These are phyloP conservation scores for Ogataea populi-albae DNA, from an alignment of 805 yeast genomes.

Conservation along the genomic window DNA sequence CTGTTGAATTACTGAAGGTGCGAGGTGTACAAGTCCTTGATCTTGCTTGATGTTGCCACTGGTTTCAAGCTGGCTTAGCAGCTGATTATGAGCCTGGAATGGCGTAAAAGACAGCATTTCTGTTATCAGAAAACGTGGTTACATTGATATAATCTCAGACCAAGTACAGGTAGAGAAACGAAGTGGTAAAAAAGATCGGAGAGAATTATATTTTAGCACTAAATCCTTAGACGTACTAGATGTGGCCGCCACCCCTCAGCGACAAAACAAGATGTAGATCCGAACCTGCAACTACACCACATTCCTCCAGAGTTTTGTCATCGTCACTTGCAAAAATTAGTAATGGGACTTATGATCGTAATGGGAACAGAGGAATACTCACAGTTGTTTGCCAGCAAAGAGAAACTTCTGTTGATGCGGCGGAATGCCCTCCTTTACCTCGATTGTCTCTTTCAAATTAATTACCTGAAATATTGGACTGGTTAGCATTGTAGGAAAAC, in stretches of 20 bases:
- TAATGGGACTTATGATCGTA: constrained; percentile 1
- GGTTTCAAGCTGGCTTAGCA: constrained; percentile 1
- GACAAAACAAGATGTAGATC: constrained; percentile 89
- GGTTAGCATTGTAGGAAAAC: too few relatives aligned
- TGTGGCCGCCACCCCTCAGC: constrained; percentile 72
- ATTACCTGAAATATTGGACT: constrained; percentile 35
- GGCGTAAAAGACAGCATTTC: too few relatives aligned
- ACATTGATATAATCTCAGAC: too few relatives aligned
- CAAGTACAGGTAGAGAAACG: too few relatives aligned
- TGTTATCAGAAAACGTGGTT: too few relatives aligned
- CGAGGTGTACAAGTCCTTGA: constrained; percentile 1
- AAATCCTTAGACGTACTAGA: too few relatives aligned
- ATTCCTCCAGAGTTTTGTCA: constrained; percentile 64
- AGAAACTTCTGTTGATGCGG: constrained; percentile 93
- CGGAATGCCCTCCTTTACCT: constrained; percentile 96
- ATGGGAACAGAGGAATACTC: constrained; percentile 32
- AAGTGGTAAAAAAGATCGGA: too few relatives aligned
- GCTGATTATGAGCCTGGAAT: too few relatives aligned
- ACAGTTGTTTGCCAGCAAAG: constrained; percentile 87
- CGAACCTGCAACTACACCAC: constrained; percentile 81
- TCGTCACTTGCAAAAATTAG: constrained; percentile 50
- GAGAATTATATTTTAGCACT: too few relatives aligned
- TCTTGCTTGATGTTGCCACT: too few relatives aligned
- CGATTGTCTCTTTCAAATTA: constrained; percentile 84
- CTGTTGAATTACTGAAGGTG: too few relatives aligned